Base-by-base conservation (phyloP, 257 asterid genomes). In the Ligustrum vulgare region DNA sequence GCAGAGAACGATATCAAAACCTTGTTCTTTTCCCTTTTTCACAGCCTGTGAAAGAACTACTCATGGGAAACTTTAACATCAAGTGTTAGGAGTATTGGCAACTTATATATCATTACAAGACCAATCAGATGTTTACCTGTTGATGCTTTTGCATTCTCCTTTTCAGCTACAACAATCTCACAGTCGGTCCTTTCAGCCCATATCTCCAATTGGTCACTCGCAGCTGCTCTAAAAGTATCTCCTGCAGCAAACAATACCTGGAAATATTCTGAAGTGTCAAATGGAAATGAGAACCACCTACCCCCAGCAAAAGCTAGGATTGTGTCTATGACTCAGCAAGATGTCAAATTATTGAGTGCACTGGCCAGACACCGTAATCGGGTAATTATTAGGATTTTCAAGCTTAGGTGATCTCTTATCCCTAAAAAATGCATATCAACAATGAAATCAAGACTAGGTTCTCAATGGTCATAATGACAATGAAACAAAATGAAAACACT, bases 171-270 rank as follows among this genome's bases (percentile, higher is more conserved):
- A 64, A 93, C 94, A 78, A 93, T 95, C 87, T 95, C 99, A 79
- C 99, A 95, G 25, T 86, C 93, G 11, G 94, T 86, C 81, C 99
- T 89, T 84, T 95, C 93, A 22, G 99, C 97, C 98, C 99, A 93
- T 88, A 95, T 89, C 86, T 90, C 97, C 73, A 28, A 71, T 67
- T 93, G 99, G 76, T 95, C 98, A 28, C 96, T 90, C 49, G 98
- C 99, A 79, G 99, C 99, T 56, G 99, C 99, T 87, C 97, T 90
- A 85, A 93, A 95, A 32, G 98, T 95, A 82, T 95, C 99, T 67
- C 98, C 99, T 49, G 99, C 98, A 34, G 97, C 99, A 87, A 95
- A 82, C 83, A 95, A 76, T 77, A 91, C 88, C 99, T 95, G 69
- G 51, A 76, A 78, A 47, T 54, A 71, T 10, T 41, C 49, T 41